Conservation (phyloP, 1,139 yeast genomes). For the Scheffersomyces cryptocercus region DNA sequence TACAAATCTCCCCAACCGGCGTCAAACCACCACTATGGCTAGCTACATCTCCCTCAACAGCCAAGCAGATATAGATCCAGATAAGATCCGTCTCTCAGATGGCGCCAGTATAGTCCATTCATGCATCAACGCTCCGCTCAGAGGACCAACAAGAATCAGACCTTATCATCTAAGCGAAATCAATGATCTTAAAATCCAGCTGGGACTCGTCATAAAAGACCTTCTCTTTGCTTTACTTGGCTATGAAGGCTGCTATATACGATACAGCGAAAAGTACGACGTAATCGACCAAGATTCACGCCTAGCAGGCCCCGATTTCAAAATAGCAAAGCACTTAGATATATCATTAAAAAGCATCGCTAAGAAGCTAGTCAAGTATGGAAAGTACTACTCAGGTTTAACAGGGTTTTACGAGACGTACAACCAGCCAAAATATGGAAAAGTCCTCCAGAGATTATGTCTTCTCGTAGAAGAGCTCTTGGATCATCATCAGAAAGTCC, state of each 20-base stretch:
- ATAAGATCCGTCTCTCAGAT: conserved; percentile 16
- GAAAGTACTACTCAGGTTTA: conserved; percentile 62
- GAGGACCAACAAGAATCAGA: conserved; percentile 21
- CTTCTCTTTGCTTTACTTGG: conserved; percentile 70
- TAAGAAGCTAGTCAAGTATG: conserved; percentile 58
- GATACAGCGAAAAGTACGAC: conserved; percentile 65
- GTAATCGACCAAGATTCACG: conserved; percentile 34
- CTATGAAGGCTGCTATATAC: conserved; percentile 74
- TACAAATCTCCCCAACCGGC: no score
- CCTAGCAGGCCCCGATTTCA: conserved; percentile 72
- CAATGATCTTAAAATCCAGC: conserved; percentile 56
- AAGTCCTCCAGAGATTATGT: conserved; percentile 74
- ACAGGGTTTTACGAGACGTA: conserved; percentile 58
- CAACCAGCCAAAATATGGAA: conserved; percentile 59
- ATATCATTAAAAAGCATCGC: conserved; percentile 75
- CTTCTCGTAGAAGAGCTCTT: conserved; percentile 54
- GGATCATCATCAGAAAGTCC: conserved; percentile 45
- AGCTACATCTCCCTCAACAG: conserved; percentile 12
- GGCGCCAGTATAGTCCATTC: conserved; percentile 21
- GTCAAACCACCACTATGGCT: conserved; percentile 8
- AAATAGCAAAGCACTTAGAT: conserved; percentile 71
- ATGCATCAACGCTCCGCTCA: conserved; percentile 14
- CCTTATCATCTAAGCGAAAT: conserved; percentile 48
- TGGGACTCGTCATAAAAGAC: conserved; percentile 71
- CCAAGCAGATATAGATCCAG: conserved; percentile 11